Percentiles rank a stretch among this genome's conserved stretches.
Evolutionary conservation across 2,329 filamentous ascomycete genomes (phyloP).

Genomic region (Neonectria neomacrospora): DNA sequence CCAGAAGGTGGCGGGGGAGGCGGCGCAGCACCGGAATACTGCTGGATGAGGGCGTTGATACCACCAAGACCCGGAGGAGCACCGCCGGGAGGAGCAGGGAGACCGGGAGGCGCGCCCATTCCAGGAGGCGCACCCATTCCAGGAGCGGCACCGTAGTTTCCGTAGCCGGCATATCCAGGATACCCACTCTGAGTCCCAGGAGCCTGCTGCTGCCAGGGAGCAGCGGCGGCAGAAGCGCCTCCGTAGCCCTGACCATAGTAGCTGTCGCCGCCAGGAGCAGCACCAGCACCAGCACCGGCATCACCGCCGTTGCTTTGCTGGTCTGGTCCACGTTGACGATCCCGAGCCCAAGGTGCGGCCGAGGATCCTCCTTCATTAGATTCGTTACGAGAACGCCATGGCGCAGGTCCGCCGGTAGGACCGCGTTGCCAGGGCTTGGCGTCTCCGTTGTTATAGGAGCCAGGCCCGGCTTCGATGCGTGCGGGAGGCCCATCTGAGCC

Average conservation of each 20-base stretch:
- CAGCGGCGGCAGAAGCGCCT: slow-evolving; percentile 43
- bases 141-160: slow-evolving; percentile 60
- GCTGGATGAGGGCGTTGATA: slow-evolving; percentile 74
- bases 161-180: slow-evolving; percentile 60
- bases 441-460: slow-evolving; percentile 65
- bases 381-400: slow-evolving; percentile 74
- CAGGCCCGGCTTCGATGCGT: slow-evolving; percentile 87
- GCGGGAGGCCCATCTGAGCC: slow-evolving; percentile 71
- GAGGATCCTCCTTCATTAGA: slow-evolving; percentile 59
- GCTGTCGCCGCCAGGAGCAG: slow-evolving; percentile 40
- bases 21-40: slow-evolving; percentile 65
- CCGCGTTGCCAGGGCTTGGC: slow-evolving; percentile 90
- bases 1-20: slow-evolving; percentile 70
- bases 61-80: slow-evolving; percentile 67
- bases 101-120: slow-evolving; percentile 55
- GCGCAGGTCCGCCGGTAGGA: slow-evolving; percentile 84
- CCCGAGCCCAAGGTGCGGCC: slow-evolving; percentile 71
- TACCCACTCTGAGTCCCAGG: slow-evolving; percentile 68
- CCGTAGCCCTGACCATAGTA: slow-evolving; percentile 47
- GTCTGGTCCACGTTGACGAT: slow-evolving; percentile 63
- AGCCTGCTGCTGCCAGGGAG: slow-evolving; percentile 69
- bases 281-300: slow-evolving; percentile 31
- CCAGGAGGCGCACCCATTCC: slow-evolving; percentile 56
- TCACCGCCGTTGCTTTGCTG: slow-evolving; percentile 45
- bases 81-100: slow-evolving; percentile 55